A percentile compares a stretch with the other conserved stretches of the same genome.
Evolutionary conservation across 2,329 filamentous ascomycete species (phyloP).

Genomic region (Aphanocladium album): DNA sequence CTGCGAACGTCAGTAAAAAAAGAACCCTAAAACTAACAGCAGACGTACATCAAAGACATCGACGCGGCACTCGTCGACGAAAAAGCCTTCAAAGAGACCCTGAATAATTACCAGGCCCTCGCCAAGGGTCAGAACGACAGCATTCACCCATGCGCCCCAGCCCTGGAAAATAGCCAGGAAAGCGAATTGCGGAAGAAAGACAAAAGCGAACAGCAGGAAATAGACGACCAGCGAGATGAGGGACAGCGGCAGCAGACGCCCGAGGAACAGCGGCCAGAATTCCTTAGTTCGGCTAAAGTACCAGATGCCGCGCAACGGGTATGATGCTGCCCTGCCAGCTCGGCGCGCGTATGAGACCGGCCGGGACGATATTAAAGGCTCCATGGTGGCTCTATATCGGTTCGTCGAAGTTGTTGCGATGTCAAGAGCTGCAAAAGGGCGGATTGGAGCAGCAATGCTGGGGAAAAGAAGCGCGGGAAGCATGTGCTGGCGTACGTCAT

Average conservation of each 20-base stretch:
- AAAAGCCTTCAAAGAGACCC: constrained; percentile 71
- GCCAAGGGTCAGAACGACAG: constrained; percentile 79
- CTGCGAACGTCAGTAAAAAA: constrained; percentile 27
- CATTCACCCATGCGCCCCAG: constrained; percentile 82
- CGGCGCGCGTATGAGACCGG: constrained; percentile 39
- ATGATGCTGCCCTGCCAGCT: constrained; percentile 44
- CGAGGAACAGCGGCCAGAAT: constrained; percentile 74
- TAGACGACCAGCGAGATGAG: constrained; percentile 81
- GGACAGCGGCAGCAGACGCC: constrained; percentile 73
- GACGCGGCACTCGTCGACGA: constrained; percentile 72
- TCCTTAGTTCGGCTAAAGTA: constrained; percentile 75
- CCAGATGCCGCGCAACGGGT: constrained; percentile 67
- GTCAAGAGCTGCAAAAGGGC: not conserved
- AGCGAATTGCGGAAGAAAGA: constrained; percentile 83
- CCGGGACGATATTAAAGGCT: constrained; percentile 16
- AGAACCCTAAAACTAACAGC: constrained; percentile 12
- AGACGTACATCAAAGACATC: constrained; percentile 74
- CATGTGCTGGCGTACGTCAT: constrained; percentile 4
- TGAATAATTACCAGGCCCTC: constrained; percentile 68
- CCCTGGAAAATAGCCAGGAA: constrained; percentile 89
- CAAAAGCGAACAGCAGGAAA: constrained; percentile 78
- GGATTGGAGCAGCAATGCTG: not conserved
- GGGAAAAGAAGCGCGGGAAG: not conserved
- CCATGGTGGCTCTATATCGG: not conserved
- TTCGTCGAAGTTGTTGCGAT: not conserved